Base-by-base conservation (phyloP, 2,329 filamentous ascomycete species). In the Emmonsia crescens region DNA sequence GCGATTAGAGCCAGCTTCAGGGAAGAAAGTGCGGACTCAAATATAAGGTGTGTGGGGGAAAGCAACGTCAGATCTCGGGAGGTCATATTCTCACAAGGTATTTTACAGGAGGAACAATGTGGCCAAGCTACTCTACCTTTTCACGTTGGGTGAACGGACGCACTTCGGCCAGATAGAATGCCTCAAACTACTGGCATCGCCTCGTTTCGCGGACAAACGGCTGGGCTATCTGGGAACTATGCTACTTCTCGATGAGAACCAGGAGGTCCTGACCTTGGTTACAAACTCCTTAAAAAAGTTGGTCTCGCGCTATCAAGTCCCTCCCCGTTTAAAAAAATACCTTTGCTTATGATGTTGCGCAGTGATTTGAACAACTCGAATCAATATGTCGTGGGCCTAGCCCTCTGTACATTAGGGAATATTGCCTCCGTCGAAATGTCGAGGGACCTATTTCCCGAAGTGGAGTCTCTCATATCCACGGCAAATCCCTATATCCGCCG, bases 161-260 rank as follows among this genome's bases (percentile, higher is more conserved):
- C 94, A 99, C 77, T 99, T 99, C 74, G 94, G 94, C 59, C 94
- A 99, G 81, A 99, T 99, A 73, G 94, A 99, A 85, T 99, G 94
- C 76, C 83, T 99, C 71, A 99, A 99, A 78, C 85, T 99, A 58
- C 84, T 99, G 62, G 94, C 94, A 62, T 99, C 94, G 48, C 92
- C 95, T 66, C 90, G 93, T 63, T 99, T 99, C 73, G 94, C 94
- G 68, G 94, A 99, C 81, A 99, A 99, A 80, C 87, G 94, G 56
- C 79, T 99, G 68, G 94, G 94, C 48, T 96, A 99, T 73, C 80
- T 99, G 67, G 94, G 94, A 29, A 99, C 94, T 21, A 99, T 96
- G 85, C 78, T 99, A 73, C 78, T 99, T 67, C 80, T 99, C 64
- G 94, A 99, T 74, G 94, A 99, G 81, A 99, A 99, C 70, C 94